Percentiles rank a stretch among this genome's conserved stretches.
Conservation (phyloP, 2,329 filamentous ascomycete genomes). For the Karstenula rhodostoma region DNA sequence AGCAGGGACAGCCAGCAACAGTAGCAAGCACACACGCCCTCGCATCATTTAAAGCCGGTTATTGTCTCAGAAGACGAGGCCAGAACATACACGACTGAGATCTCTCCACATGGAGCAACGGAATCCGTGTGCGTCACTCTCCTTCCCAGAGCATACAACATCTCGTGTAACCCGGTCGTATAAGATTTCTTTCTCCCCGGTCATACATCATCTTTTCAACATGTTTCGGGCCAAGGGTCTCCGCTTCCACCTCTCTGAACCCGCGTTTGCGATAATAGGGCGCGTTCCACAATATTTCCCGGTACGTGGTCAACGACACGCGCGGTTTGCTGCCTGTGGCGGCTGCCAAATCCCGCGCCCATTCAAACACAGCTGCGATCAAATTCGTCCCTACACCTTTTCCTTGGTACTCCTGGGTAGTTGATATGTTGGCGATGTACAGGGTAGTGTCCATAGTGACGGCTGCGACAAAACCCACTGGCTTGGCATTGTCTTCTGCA, state of each 20-base stretch:
- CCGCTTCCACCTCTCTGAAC: constrained; percentile 1
- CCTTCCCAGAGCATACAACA: too few relatives aligned
- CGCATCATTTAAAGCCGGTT: too few relatives aligned
- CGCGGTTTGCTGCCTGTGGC: background rate
- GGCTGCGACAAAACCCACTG: background rate
- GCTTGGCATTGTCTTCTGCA: background rate
- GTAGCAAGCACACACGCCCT: too few relatives aligned
- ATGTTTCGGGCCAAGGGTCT: background rate
- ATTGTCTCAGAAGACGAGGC: too few relatives aligned
- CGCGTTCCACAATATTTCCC: background rate
- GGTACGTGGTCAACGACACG: background rate
- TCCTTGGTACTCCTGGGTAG: background rate
- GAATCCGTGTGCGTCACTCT: too few relatives aligned
- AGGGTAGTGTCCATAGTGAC: background rate
- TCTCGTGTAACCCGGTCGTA: background rate
- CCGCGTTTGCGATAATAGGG: background rate
- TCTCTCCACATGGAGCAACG: too few relatives aligned
- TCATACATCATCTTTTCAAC: background rate
- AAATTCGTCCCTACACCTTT: background rate
- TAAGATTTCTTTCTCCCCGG: background rate
- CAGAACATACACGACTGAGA: too few relatives aligned
- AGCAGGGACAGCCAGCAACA: too few relatives aligned
- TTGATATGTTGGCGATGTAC: constrained; percentile 2
- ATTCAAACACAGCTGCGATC: background rate
- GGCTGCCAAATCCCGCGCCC: background rate